Conservation (phyloP, 2,329 filamentous ascomycete species). For the Exophiala mesophila region DNA sequence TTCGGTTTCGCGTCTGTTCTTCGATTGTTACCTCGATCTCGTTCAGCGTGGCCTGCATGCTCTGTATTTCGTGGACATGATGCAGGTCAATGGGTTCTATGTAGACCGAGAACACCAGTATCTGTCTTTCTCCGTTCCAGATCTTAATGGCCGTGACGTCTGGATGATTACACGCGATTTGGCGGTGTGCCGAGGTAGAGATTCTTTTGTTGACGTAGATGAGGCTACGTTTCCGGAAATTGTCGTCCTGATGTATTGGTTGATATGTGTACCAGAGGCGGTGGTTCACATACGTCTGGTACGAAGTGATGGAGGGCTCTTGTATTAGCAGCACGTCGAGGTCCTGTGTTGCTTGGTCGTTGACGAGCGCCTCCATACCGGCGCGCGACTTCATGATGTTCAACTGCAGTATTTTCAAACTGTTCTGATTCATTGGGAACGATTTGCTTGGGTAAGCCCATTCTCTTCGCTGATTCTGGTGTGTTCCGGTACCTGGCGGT, state of each 20-base stretch:
- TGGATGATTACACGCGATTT: constrained; percentile 27
- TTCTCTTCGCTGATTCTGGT: no score
- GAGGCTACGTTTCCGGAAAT: constrained; percentile 22
- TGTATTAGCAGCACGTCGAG: constrained; percentile 27
- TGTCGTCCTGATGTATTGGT: constrained; percentile 22
- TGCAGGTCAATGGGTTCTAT: background rate
- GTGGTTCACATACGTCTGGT: constrained; percentile 27
- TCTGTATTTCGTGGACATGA: constrained; percentile 4
- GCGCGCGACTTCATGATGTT: constrained; percentile 26
- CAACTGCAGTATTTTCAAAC: constrained; percentile 20
- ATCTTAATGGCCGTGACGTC: constrained; percentile 26
- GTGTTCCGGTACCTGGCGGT: constrained; percentile 23
- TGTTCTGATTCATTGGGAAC: constrained; percentile 13
- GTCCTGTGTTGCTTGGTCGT: constrained; percentile 22
- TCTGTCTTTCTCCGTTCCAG: constrained; percentile 18
- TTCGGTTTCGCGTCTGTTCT: constrained; percentile 25
- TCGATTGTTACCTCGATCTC: constrained; percentile 12
- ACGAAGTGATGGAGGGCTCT: constrained; percentile 23
- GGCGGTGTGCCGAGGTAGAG: constrained; percentile 25
- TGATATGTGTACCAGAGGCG: constrained; percentile 28
- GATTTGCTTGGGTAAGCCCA: no score
- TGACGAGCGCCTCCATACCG: constrained; percentile 30
- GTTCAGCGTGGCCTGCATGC: constrained; percentile 4
- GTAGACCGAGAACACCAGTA: constrained; percentile 24
- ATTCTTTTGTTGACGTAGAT: constrained; percentile 27